Percentiles rank a stretch among this genome's conserved stretches.
phyloP scores from a whole-genome alignment of 1,284 basidiomycete genomes.

The Ceratobasidium sp. region DNA sequence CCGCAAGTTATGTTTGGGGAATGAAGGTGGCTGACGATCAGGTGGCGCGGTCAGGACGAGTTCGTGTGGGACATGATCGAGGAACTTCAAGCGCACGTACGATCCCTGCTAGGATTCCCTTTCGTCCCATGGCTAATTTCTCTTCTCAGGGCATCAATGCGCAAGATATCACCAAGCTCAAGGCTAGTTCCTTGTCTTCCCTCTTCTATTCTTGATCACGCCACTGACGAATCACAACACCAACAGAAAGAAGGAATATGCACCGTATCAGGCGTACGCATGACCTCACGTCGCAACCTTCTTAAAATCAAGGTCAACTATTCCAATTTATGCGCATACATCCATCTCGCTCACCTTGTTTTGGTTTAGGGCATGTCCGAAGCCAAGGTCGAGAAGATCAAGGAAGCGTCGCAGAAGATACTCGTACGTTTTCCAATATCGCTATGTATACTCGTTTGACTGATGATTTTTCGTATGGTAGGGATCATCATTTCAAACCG shows the following conservation, averaged over 20 bases:
- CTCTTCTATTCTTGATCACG: constrained; percentile 20
- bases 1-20: too few species aligned
- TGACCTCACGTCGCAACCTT: constrained; percentile 88
- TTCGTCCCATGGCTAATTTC: constrained; percentile 35
- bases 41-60: constrained; percentile 4
- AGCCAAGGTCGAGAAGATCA: constrained; percentile 96
- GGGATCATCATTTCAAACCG: constrained; percentile 91
- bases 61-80: constrained; percentile 84
- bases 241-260: constrained; percentile 58
- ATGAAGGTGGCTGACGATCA: too few species aligned
- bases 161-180: constrained; percentile 93
- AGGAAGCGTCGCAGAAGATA: constrained; percentile 90
- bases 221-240: constrained; percentile 60
- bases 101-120: constrained; percentile 49
- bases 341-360: constrained; percentile 26
- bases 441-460: too few species aligned
- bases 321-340: constrained; percentile 49
- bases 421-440: constrained; percentile 64
- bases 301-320: constrained; percentile 87
- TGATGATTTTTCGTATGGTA: constrained; percentile 55
- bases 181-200: constrained; percentile 64
- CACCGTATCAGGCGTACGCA: constrained; percentile 84
- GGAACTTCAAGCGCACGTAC: constrained; percentile 88
- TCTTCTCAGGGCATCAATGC: constrained; percentile 86
- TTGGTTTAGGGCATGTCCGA: constrained; percentile 80